Evolutionary conservation across 495 filamentous ascomycete species (phyloP).

Genomic region (Xylaria nigripes): DNA sequence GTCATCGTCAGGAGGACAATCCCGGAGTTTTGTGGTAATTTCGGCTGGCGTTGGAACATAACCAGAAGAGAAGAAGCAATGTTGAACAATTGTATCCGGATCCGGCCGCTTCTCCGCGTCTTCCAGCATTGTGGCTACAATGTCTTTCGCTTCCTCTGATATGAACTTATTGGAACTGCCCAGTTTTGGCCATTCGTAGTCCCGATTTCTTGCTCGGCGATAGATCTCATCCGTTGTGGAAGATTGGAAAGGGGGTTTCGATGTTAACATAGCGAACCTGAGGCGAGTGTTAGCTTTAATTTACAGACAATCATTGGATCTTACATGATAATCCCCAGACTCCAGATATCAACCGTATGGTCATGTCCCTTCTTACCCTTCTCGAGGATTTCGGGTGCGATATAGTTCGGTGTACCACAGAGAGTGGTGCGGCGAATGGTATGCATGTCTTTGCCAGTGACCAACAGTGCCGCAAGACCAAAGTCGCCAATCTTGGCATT

Average conservation of each 20-base stretch:
- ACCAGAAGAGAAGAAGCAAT: constrained; percentile 66
- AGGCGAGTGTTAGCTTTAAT: not conserved
- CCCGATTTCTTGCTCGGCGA: constrained; percentile 58
- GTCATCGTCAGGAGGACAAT: constrained; percentile 36
- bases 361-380: constrained; percentile 83
- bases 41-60: constrained; percentile 46
- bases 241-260: constrained; percentile 84
- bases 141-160: constrained; percentile 59
- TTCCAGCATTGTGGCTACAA: constrained; percentile 67
- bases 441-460: constrained; percentile 77
- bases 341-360: constrained; percentile 91
- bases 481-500: constrained; percentile 98
- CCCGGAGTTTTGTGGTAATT: constrained; percentile 43
- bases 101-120: constrained; percentile 67
- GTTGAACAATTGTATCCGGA: constrained; percentile 73
- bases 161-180: constrained; percentile 43
- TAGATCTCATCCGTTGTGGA: constrained; percentile 83
- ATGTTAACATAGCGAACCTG: constrained; percentile 81
- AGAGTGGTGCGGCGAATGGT: constrained; percentile 73
- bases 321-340: constrained; percentile 90
- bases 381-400: constrained; percentile 90
- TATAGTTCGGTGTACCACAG: constrained; percentile 97
- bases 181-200: constrained; percentile 67
- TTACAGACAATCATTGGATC: constrained; percentile 17
- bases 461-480: constrained; percentile 84